phyloP scores from a whole-genome alignment of 192 early-diverging fungal genomes.

The Polychytrium aggregatum region DNA sequence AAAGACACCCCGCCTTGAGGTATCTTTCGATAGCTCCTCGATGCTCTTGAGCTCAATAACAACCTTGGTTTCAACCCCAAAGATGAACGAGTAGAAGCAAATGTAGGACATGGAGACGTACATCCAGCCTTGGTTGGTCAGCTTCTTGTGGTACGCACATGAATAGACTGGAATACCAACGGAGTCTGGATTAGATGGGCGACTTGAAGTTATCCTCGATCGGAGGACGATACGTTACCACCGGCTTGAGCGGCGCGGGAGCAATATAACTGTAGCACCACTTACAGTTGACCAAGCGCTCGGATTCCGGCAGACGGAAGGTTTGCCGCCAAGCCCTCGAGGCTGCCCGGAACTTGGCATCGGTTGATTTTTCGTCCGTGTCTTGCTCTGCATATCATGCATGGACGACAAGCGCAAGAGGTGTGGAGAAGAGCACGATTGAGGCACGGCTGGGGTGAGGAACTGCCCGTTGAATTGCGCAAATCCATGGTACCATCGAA shows the following conservation, averaged over 20 bases:
- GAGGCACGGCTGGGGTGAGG: neutral
- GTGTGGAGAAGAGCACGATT: neutral
- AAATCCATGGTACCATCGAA: neutral
- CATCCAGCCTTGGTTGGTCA: slow-evolving; percentile 94
- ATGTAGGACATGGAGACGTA: slow-evolving; percentile 89
- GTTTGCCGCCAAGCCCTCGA: slow-evolving; percentile 78
- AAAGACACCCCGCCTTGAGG: slow-evolving; percentile 81
- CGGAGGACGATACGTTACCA: neutral
- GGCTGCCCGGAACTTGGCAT: slow-evolving; percentile 80
- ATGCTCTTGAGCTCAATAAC: slow-evolving; percentile 87
- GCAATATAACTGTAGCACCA: neutral
- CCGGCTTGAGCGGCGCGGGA: too few species aligned
- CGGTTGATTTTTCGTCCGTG: slow-evolving; percentile 67
- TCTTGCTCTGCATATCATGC: slow-evolving; percentile 40
- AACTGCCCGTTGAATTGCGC: neutral
- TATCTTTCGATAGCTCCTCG: slow-evolving; percentile 75
- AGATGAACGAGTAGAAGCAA: slow-evolving; percentile 90
- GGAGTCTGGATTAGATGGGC: too few species aligned
- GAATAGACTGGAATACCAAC: slow-evolving; percentile 58
- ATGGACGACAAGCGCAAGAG: neutral
- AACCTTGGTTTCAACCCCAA: slow-evolving; percentile 87
- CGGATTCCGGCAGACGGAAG: slow-evolving; percentile 67
- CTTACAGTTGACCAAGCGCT: slow-evolving; percentile 84
- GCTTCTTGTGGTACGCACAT: slow-evolving; percentile 68
- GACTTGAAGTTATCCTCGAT: neutral